Percentiles rank a stretch among this genome's conserved stretches.
Conservation (phyloP, 208 protist species). For the Spongospora subterranea region DNA sequence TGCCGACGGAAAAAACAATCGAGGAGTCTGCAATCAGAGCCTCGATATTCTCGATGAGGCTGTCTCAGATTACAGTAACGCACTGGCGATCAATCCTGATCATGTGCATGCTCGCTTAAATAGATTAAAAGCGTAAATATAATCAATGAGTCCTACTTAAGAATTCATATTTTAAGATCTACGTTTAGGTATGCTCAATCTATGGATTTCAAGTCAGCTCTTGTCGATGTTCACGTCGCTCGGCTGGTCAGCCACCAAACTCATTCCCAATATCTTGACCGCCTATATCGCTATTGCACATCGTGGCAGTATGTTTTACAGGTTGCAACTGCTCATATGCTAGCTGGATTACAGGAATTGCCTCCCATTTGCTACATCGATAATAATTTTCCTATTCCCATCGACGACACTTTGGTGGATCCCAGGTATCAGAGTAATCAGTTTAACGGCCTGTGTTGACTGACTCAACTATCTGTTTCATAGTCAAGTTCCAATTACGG, state of each 20-base stretch:
- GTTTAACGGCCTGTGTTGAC: neutral
- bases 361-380: conserved; percentile 5
- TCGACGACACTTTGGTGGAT: neutral
- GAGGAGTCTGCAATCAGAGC: neutral
- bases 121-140: neutral
- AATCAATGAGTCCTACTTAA: no score
- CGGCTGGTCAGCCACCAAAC: neutral
- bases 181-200: neutral
- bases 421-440: neutral
- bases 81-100: neutral
- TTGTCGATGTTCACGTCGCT: neutral
- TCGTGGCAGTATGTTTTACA: neutral
- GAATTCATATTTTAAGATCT: neutral
- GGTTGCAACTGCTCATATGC: neutral
- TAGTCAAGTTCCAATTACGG: neutral
- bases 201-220: conserved; percentile 7
- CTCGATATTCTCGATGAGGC: neutral
- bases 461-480: neutral
- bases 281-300: neutral
- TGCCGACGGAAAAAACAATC: neutral
- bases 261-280: neutral
- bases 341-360: neutral
- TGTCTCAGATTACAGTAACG: conserved; percentile 8
- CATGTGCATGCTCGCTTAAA: neutral
- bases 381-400: neutral